phyloP scores from a whole-genome alignment of 2,329 filamentous ascomycete genomes.

The Phialophora tarda region DNA sequence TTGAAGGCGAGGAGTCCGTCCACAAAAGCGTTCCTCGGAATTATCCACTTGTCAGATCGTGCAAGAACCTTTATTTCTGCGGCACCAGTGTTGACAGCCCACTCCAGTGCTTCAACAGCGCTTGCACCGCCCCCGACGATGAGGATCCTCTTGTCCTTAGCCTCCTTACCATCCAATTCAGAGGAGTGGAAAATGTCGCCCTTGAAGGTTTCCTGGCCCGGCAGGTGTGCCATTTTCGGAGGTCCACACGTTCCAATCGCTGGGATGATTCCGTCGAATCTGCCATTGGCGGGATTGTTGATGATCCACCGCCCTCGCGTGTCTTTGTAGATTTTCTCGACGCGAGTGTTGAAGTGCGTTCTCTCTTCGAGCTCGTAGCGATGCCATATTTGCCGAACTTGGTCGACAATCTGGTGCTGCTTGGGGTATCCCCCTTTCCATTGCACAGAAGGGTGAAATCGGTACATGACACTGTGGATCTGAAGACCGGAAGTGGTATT shows the following conservation, averaged over 20 bases:
- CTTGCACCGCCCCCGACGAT: slow-evolving; percentile 81
- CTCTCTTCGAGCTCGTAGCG: slow-evolving; percentile 72
- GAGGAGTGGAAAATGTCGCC: slow-evolving; percentile 78
- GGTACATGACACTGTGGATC: slow-evolving; percentile 85
- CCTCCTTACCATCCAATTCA: slow-evolving; percentile 72
- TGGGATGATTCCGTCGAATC: slow-evolving; percentile 78
- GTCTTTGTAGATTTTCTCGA: slow-evolving; percentile 73
- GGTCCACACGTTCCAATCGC: slow-evolving; percentile 82
- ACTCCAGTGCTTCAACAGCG: slow-evolving; percentile 82
- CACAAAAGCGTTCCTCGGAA: slow-evolving; percentile 77
- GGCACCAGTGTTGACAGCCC: slow-evolving; percentile 70
- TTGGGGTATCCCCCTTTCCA: slow-evolving; percentile 80
- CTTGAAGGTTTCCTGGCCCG: slow-evolving; percentile 73
- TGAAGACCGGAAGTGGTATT: slow-evolving; percentile 83
- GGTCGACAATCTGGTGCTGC: slow-evolving; percentile 73
- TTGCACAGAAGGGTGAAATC: slow-evolving; percentile 79
- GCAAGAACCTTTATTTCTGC: slow-evolving; percentile 74
- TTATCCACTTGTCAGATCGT: slow-evolving; percentile 84
- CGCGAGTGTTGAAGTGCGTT: slow-evolving; percentile 73
- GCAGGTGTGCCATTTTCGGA: slow-evolving; percentile 72
- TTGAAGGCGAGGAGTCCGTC: slow-evolving; percentile 77
- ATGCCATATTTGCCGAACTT: slow-evolving; percentile 75
- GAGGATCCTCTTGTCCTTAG: slow-evolving; percentile 74
- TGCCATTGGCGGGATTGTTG: slow-evolving; percentile 71
- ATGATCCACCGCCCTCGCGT: slow-evolving; percentile 75